Percentiles rank a stretch among this genome's conserved stretches.
phyloP scores from a whole-genome alignment of 139 green algal genomes.

The Chlorella vulgaris region DNA sequence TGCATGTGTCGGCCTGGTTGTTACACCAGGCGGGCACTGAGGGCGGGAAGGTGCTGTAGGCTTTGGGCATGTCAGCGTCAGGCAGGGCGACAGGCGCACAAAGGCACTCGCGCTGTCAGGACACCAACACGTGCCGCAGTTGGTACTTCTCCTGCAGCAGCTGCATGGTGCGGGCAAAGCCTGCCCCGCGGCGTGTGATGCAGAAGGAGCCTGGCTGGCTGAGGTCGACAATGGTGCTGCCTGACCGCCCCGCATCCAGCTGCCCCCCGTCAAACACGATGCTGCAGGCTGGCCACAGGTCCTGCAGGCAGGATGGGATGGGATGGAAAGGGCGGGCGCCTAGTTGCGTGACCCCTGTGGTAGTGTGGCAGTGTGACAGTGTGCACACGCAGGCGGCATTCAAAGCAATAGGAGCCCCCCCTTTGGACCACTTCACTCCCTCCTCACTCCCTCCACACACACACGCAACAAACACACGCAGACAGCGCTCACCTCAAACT shows the following conservation, averaged over 20 bases:
- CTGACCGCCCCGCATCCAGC: slow-evolving; percentile 41
- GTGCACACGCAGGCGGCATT: not conserved
- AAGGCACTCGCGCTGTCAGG: not conserved
- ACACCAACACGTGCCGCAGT: slow-evolving; percentile 16
- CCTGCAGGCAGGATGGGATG: not conserved
- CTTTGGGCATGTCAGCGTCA: not conserved
- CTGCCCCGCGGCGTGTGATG: slow-evolving; percentile 52
- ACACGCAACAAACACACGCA: not conserved
- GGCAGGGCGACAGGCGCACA: not conserved
- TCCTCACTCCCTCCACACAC: not conserved
- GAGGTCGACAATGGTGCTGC: slow-evolving; percentile 80
- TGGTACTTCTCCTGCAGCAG: slow-evolving; percentile 36
- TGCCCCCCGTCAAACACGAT: slow-evolving; percentile 69
- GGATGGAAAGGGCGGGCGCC: no score
- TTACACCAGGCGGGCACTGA: no score
- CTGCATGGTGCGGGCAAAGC: slow-evolving; percentile 13
- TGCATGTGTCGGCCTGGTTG: no score
- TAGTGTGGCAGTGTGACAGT: not conserved
- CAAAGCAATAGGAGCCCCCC: no score
- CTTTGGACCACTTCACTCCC: not conserved
- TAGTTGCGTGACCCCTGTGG: no score
- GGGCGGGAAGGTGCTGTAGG: no score
- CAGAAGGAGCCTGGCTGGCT: slow-evolving; percentile 36
- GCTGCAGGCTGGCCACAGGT: slow-evolving; percentile 65
- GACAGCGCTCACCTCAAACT: slow-evolving; percentile 52